Percentiles rank a stretch among this genome's conserved stretches.
Evolutionary conservation across 2,329 filamentous ascomycete species (phyloP).

Genomic region (Ceratocystis variospora): DNA sequence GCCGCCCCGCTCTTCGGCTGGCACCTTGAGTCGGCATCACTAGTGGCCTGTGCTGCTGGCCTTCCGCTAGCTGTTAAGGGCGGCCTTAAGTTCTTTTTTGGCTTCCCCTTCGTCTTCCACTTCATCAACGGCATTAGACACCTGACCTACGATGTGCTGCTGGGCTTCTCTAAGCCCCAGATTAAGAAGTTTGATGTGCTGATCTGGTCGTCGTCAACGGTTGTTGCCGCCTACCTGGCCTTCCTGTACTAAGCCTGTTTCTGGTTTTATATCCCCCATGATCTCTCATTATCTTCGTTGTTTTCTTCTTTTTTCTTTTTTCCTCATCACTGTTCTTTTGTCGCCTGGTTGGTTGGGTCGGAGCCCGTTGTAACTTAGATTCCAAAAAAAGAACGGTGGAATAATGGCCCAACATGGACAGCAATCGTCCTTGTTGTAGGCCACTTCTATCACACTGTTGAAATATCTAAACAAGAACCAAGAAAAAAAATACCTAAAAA

Average conservation of each 20-base stretch:
- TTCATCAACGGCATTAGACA: conserved; percentile 42
- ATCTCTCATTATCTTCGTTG: background rate
- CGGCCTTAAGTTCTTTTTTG: conserved; percentile 39
- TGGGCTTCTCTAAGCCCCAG: conserved; percentile 36
- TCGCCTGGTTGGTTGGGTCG: background rate
- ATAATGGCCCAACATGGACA: background rate
- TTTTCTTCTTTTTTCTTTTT: conserved; percentile 1
- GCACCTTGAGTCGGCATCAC: conserved; percentile 44
- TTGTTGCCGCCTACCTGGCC: conserved; percentile 33
- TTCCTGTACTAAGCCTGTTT: conserved; percentile 32
- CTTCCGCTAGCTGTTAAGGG: conserved; percentile 48
- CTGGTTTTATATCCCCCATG: background rate
- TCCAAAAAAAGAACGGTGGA: conserved; percentile 2
- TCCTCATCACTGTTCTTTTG: background rate
- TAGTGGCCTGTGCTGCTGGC: conserved; percentile 46
- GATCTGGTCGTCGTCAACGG: conserved; percentile 35
- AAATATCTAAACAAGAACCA: conserved; percentile 1
- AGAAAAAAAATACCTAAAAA: too few species aligned
- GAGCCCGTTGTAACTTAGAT: conserved; percentile 4
- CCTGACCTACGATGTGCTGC: conserved; percentile 38
- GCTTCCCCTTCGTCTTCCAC: conserved; percentile 49
- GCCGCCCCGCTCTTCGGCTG: conserved; percentile 57
- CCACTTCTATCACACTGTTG: background rate
- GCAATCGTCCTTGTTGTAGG: background rate
- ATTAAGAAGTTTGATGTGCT: conserved; percentile 35